Evolutionary conservation across 2,329 filamentous ascomycete genomes (phyloP), one percentile per base, ranked within the genome.

Genomic region (Shiraia bambusicola): DNA sequence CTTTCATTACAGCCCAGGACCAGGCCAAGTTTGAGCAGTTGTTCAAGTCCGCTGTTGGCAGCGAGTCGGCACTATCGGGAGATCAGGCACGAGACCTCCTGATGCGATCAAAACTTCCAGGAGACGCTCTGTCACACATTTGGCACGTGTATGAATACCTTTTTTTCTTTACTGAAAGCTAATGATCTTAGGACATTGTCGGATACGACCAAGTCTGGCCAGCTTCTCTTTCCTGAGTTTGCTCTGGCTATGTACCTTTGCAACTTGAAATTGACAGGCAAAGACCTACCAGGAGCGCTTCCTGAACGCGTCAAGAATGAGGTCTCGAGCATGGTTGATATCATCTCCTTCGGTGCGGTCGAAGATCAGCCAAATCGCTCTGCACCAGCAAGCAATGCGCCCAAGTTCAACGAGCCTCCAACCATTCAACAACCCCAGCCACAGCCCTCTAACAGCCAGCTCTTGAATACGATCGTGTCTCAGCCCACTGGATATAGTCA

Each of bases 311-410:
- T 98, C 52, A 87, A 84, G 73, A 98, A 98, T 60, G 93, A 98
- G 69, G 93, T 98, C 13, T 97, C 92, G 3, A 95, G 93, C 71
- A 97, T 98, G 91, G 93, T 98, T 28, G 93, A 98, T 65, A 98
- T 98, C 42, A 98, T 98, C 64, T 95, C 90, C 45, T 98, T 98
- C 66, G 89, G 86, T 55, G 81, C 96, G 16, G 83, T 82, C 1
- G 93, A 98, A 52, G 86, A 92, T 19, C 74, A 73, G 11, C 56
- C 72, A 12, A 69, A 69, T 28, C 71, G 78, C 14, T 69, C 78
- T n/a, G 42, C 56, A n/a, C 72, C 74, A 3, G 76, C 76, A 39
- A 81, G 75, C 46, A 91, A 88, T 67, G 81, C 81, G 12, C 84
- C 88, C 1, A 85, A 82, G 56, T 89, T 92, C 62, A 81, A 79